Percentiles rank a stretch among this genome's conserved stretches.
Evolutionary conservation across 345 rosid genomes (phyloP).

Genomic region (Linum lewisii): DNA sequence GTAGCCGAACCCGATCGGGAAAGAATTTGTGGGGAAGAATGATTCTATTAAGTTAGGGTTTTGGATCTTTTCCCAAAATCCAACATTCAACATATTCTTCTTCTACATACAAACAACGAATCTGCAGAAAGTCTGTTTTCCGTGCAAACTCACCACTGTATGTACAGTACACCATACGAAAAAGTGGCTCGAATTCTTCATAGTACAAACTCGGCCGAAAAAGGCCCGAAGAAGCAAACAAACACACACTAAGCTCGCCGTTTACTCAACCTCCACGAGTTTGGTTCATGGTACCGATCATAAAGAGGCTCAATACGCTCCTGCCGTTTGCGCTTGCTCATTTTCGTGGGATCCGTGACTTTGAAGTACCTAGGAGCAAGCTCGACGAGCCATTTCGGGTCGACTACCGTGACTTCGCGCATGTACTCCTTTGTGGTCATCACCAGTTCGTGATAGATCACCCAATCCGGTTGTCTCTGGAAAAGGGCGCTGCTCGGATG

Average conservation of each 20-base stretch:
- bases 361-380: conserved; percentile 87
- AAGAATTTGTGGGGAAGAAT: too few species aligned
- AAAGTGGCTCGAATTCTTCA: too few species aligned
- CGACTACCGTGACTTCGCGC: conserved; percentile 78
- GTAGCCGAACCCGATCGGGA: too few species aligned
- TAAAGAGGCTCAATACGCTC: conserved; percentile 82
- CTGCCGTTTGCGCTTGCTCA: conserved; percentile 87
- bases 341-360: conserved; percentile 71
- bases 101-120: too few species aligned
- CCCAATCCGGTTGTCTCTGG: conserved; percentile 96
- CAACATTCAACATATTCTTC: too few species aligned
- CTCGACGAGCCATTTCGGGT: conserved; percentile 91
- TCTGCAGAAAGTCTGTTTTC: too few species aligned
- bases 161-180: too few species aligned
- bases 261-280: conserved; percentile 83
- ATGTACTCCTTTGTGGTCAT: conserved; percentile 93
- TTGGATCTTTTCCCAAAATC: too few species aligned
- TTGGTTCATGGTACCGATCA: conserved; percentile 83
- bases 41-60: too few species aligned
- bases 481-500: conserved; percentile 91
- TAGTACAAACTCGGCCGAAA: too few species aligned
- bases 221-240: too few species aligned
- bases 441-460: conserved; percentile 81
- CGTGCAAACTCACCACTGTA: too few species aligned
- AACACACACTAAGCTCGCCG: conserved; percentile 71